A percentile compares a stretch with the other conserved stretches of the same genome.
These are phyloP conservation scores for Citeromyces matritensis DNA, from an alignment of 805 yeast species.

Conservation along the genomic window DNA sequence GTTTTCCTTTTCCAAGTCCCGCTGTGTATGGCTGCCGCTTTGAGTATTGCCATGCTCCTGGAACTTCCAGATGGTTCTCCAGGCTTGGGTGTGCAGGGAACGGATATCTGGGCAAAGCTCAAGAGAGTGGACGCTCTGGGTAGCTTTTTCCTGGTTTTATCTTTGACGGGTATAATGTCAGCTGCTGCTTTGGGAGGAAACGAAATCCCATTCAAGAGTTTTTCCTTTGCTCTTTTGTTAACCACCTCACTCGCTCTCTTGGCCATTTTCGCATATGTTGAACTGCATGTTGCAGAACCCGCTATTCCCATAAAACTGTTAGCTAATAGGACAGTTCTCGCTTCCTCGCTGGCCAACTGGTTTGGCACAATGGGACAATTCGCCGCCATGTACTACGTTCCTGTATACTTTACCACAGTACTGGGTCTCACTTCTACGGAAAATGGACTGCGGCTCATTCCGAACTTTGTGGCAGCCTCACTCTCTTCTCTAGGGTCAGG, in stretches of 20 bases:
- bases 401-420: conserved; percentile 49
- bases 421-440: conserved; percentile 34
- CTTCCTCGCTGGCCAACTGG: conserved; percentile 57
- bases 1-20: conserved; percentile 41
- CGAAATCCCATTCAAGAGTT: conserved; percentile 29
- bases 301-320: conserved; percentile 50
- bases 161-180: conserved; percentile 42
- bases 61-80: conserved; percentile 28
- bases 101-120: conserved; percentile 27
- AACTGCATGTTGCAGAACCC: conserved; percentile 37
- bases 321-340: conserved; percentile 40
- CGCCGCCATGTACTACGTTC: conserved; percentile 52
- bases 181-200: conserved; percentile 58
- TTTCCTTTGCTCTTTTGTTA: conserved; percentile 19
- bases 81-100: conserved; percentile 34
- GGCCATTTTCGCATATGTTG: conserved; percentile 32
- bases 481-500: conserved; percentile 53
- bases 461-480: conserved; percentile 52
- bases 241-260: conserved; percentile 17
- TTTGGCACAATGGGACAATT: conserved; percentile 56
- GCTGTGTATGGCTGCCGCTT: conserved; percentile 24
- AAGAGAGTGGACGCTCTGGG: conserved; percentile 58
- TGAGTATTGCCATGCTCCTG: conserved; percentile 19
- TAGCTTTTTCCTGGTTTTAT: conserved; percentile 37
- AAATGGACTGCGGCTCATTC: conserved; percentile 36